phyloP scores from a whole-genome alignment of 192 early-diverging fungal genomes.

The Geranomyces michiganensis region DNA sequence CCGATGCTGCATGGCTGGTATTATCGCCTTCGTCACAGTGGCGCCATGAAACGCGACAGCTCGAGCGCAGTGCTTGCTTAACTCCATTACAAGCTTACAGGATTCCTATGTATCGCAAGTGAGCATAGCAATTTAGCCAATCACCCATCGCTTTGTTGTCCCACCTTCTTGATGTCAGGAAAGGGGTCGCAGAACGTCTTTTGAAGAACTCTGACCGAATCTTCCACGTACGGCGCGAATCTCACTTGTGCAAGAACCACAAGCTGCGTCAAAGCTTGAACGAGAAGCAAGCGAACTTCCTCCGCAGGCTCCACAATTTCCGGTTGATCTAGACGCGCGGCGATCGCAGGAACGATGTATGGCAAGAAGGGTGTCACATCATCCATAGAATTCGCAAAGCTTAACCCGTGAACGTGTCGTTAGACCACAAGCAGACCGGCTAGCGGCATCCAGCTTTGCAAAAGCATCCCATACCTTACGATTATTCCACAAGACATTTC shows the following conservation, averaged over 20 bases:
- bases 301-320: constrained; percentile 57
- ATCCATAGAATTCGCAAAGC: constrained; percentile 32
- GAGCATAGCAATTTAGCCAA: neutral
- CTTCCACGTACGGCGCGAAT: constrained; percentile 56
- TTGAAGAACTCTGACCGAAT: constrained; percentile 45
- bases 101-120: constrained; percentile 43
- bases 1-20: constrained; percentile 50
- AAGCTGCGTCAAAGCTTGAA: constrained; percentile 38
- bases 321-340: constrained; percentile 43
- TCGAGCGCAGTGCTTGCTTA: constrained; percentile 30
- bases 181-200: constrained; percentile 50
- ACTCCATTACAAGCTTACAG: constrained; percentile 42
- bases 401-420: constrained; percentile 6
- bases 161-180: constrained; percentile 60
- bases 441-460: neutral
- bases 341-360: constrained; percentile 48
- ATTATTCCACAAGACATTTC: constrained; percentile 46
- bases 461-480: constrained; percentile 28
- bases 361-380: constrained; percentile 40
- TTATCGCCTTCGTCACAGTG: constrained; percentile 44
- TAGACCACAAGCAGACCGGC: neutral
- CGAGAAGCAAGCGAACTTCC: constrained; percentile 52
- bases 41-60: constrained; percentile 36
- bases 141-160: neutral
- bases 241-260: constrained; percentile 26